These are phyloP conservation scores for Diaporthe ilicicola DNA, from an alignment of 2,329 filamentous ascomycete genomes.

Conservation along the genomic window DNA sequence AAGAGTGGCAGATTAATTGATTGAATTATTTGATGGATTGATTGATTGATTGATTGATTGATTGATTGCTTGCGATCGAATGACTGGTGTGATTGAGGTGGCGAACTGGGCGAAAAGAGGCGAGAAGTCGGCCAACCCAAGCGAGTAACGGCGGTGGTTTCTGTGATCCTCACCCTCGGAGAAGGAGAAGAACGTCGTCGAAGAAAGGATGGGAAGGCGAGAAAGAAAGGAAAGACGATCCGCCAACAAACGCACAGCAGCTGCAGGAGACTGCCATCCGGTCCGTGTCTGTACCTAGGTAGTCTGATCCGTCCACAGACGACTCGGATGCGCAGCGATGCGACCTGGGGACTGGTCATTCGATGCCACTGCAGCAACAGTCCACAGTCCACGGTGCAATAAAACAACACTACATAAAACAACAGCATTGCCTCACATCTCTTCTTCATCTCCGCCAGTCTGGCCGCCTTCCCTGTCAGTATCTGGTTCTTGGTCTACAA, in stretches of 20 bases:
- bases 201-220: too few species aligned
- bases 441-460: neutral
- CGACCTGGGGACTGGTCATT: neutral
- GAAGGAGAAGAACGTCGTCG: too few species aligned
- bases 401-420: neutral
- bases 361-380: neutral
- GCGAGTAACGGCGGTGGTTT: too few species aligned
- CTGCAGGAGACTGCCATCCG: too few species aligned
- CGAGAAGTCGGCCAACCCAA: neutral
- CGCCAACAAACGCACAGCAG: too few species aligned
- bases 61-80: neutral
- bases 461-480: too few species aligned
- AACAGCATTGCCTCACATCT: neutral
- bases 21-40: neutral
- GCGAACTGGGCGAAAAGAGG: neutral
- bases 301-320: neutral
- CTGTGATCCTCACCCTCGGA: too few species aligned
- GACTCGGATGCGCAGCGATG: neutral
- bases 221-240: too few species aligned
- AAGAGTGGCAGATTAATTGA: neutral
- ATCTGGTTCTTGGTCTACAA: too few species aligned
- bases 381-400: too few species aligned
- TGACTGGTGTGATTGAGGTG: too few species aligned
- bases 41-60: neutral
- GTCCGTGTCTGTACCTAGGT: neutral